These are phyloP conservation scores for Pyrenochaeta sp. DNA, from an alignment of 2,329 filamentous ascomycete genomes.

Conservation along the genomic window DNA sequence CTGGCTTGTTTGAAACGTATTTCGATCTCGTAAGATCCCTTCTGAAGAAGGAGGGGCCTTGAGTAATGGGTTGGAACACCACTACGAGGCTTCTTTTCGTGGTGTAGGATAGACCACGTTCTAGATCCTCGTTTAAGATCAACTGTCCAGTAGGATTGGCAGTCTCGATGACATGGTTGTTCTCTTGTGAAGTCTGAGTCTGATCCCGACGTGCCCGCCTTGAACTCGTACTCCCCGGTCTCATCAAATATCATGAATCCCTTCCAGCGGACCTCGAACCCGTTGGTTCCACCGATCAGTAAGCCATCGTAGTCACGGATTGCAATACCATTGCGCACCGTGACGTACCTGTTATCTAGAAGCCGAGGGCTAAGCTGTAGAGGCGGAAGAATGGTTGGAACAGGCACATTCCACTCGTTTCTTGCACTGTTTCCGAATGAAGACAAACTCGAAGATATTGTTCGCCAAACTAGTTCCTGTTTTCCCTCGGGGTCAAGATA, in stretches of 20 bases:
- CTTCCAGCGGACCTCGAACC: background rate
- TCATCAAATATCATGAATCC: background rate
- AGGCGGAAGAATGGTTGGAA: background rate
- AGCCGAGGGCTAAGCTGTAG: background rate
- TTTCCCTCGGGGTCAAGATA: background rate
- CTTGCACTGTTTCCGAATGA: background rate
- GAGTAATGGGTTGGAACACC: too few relatives aligned
- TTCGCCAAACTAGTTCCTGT: background rate
- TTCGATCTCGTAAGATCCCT: too few relatives aligned
- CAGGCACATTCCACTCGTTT: background rate
- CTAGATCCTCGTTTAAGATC: too few relatives aligned
- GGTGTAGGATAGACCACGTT: too few relatives aligned
- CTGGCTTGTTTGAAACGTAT: too few relatives aligned
- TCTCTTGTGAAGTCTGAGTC: background rate
- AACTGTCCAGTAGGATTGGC: background rate
- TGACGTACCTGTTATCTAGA: background rate
- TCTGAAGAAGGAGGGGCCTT: too few relatives aligned
- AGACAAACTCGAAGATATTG: background rate
- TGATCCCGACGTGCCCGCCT: background rate
- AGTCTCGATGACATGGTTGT: background rate
- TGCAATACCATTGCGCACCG: background rate
- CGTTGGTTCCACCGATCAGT: background rate
- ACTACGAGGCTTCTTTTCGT: too few relatives aligned
- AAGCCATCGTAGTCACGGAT: background rate
- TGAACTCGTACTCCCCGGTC: background rate